Percentiles rank a stretch among this genome's conserved stretches.
Evolutionary conservation across 768 basidiomycete species (phyloP).

Genomic region (Termitomyces sp.): DNA sequence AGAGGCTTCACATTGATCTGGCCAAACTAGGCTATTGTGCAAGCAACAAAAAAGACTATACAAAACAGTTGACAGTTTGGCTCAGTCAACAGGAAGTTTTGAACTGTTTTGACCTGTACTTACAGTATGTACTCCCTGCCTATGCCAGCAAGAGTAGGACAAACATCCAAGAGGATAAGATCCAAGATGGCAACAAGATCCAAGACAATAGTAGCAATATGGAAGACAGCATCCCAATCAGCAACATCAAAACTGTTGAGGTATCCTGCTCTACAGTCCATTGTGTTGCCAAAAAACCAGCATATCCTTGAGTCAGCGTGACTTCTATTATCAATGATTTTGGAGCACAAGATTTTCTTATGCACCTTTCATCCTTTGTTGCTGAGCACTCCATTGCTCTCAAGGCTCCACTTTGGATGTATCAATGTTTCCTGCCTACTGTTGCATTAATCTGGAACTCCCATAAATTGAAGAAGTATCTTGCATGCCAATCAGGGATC

Average conservation of each 20-base stretch:
- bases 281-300: background rate
- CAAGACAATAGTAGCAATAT: no score
- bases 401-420: background rate
- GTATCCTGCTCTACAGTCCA: background rate
- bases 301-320: constrained; percentile 6
- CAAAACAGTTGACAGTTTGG: no score
- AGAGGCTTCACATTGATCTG: no score
- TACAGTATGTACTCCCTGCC: constrained; percentile 22
- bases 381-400: constrained; percentile 1
- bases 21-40: no score
- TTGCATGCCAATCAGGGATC: constrained; percentile 4
- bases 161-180: no score
- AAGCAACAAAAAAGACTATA: no score
- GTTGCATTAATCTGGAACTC: constrained; percentile 13
- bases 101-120: constrained; percentile 15
- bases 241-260: no score
- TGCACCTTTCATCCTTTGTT: constrained; percentile 10
- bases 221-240: no score
- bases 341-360: constrained; percentile 11
- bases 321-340: constrained; percentile 7
- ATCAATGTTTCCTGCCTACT: constrained; percentile 18
- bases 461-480: constrained; percentile 15
- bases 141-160: no score
- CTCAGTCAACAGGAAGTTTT: no score
- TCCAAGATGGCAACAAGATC: no score